Percentiles rank a stretch among this genome's conserved stretches.
phyloP scores from a whole-genome alignment of 257 asterid species.

The Salvia rosmarinus region DNA sequence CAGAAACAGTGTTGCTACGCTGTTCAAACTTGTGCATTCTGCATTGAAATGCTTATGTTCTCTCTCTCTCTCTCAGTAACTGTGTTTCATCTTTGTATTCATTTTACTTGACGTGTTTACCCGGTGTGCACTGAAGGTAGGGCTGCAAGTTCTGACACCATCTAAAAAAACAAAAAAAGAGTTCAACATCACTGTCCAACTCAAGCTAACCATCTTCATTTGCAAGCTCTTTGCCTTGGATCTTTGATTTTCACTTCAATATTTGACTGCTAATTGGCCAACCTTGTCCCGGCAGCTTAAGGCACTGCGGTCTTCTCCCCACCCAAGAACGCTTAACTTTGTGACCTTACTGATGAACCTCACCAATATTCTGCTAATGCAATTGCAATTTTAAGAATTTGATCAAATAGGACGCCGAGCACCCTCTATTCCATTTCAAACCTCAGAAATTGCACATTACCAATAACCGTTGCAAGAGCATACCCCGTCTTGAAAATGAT shows the following conservation, averaged over 20 bases:
- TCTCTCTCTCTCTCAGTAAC: too few relatives aligned
- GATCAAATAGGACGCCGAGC: neutral
- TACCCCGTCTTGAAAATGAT: conserved; percentile 66
- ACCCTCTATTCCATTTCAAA: too few relatives aligned
- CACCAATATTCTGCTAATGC: neutral
- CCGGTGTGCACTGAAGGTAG: too few relatives aligned
- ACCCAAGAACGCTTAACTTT: too few relatives aligned
- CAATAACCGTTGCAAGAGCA: conserved; percentile 87
- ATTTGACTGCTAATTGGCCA: neutral
- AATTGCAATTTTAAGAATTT: neutral
- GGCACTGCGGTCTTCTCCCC: neutral
- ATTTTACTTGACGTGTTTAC: too few relatives aligned
- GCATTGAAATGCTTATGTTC: neutral
- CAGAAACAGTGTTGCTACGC: too few relatives aligned
- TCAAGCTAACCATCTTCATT: neutral
- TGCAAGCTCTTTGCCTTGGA: neutral
- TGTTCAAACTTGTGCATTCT: conserved; percentile 22
- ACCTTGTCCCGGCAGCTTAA: neutral
- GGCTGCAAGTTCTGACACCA: too few relatives aligned
- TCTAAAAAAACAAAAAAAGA: too few relatives aligned
- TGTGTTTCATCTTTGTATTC: too few relatives aligned
- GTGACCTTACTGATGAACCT: neutral
- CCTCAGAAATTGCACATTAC: conserved; percentile 38
- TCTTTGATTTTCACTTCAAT: neutral
- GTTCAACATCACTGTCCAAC: neutral